Evolutionary conservation across 2,329 filamentous ascomycete genomes (phyloP).

Genomic region (Xylaria hypoxylon): DNA sequence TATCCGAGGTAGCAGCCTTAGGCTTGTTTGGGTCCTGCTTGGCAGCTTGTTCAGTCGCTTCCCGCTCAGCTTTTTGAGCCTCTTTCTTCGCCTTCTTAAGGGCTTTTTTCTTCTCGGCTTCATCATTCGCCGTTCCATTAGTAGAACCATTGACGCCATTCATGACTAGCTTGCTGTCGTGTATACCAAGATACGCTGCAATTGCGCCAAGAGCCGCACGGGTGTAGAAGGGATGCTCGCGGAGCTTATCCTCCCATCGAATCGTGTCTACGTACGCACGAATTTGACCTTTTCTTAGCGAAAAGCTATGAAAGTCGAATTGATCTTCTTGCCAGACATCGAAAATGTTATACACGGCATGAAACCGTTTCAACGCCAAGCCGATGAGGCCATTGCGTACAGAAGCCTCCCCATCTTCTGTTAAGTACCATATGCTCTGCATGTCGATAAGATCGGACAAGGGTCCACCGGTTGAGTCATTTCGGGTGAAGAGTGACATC

Average conservation of each 20-base stretch:
- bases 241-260: conserved; percentile 90
- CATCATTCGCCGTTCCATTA: conserved; percentile 62
- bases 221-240: conserved; percentile 93
- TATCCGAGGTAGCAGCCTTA: conserved; percentile 69
- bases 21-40: conserved; percentile 88
- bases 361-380: conserved; percentile 91
- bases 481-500: conserved; percentile 93
- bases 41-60: conserved; percentile 80
- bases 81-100: conserved; percentile 92
- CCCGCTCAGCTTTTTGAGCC: conserved; percentile 77
- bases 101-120: conserved; percentile 83
- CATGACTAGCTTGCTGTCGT: conserved; percentile 76
- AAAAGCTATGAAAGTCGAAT: conserved; percentile 98
- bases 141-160: conserved; percentile 71
- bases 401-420: conserved; percentile 93
- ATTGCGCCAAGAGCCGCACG: conserved; percentile 85
- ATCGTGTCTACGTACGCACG: conserved; percentile 96
- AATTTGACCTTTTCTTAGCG: conserved; percentile 94
- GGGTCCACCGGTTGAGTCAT: conserved; percentile 88
- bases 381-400: conserved; percentile 83
- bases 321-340: conserved; percentile 98
- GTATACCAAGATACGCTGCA: conserved; percentile 80
- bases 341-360: conserved; percentile 89
- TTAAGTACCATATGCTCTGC: conserved; percentile 98
- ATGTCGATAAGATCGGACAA: conserved; percentile 94